Base-by-base conservation (phyloP, 2,329 filamentous ascomycete species). In the Alternaria hordeiaustralica region DNA sequence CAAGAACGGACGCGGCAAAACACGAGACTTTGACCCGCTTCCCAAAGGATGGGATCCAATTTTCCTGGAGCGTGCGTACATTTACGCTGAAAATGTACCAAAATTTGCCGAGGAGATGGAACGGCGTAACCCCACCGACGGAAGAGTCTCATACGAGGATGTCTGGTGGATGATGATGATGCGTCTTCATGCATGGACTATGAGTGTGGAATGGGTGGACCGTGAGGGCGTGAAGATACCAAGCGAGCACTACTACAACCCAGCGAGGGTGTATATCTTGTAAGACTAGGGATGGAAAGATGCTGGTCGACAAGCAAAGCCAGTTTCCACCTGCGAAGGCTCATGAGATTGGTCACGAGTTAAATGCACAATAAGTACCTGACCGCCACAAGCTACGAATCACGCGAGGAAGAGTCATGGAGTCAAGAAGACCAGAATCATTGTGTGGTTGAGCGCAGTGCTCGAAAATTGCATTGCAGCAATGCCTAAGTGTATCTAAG, bases 381-480 rank as follows among this genome's bases (percentile, higher is more conserved):
- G n/a, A n/a, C n/a, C n/a, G n/a, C n/a, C n/a, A n/a, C n/a, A n/a
- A n/a, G n/a, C n/a, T n/a, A n/a, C n/a, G n/a, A n/a, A n/a, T n/a
- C n/a, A n/a, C n/a, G n/a, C n/a, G n/a, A n/a, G n/a, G n/a, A n/a
- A n/a, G n/a, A n/a, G n/a, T n/a, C n/a, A n/a, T n/a, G n/a, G n/a
- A n/a, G n/a, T n/a, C n/a, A n/a, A n/a, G n/a, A 25, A 25, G 23
- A 18, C 0, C 2, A 45, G 4, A 18, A 5, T 6, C 5, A 2
- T 28, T 26, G 21, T 41, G 10, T 5, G 23, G n/a, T 6, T 13
- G 50, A 58, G 53, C 53, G 11, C 33, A 12, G 13, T 21, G 45
- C 53, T 28, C 53, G n/a, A 43, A 49, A n/a, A 5, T 33, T 50
- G 45, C 53, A 61, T 57, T 50, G 33, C 45, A 44, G 26, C 45